Percentiles rank a stretch among this genome's conserved stretches.
These are phyloP conservation scores for Kregervanrija delftensis DNA, from an alignment of 805 yeast genomes.

Conservation along the genomic window DNA sequence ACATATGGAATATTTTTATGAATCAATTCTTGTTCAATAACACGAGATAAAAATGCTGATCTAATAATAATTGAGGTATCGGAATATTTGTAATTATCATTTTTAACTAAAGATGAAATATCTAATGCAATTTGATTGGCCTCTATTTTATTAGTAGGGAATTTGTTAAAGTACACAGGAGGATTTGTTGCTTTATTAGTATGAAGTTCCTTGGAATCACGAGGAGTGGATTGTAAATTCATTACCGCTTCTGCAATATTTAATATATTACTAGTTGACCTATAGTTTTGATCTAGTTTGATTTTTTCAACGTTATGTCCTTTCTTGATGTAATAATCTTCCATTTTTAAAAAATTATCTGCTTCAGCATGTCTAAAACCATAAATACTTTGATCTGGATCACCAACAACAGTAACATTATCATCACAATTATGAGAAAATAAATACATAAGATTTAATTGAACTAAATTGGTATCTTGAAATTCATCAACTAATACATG, in stretches of 20 bases:
- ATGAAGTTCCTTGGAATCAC: constrained; percentile 36
- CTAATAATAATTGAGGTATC: constrained; percentile 74
- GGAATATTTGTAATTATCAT: constrained; percentile 37
- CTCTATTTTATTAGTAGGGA: constrained; percentile 42
- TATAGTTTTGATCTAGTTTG: constrained; percentile 63
- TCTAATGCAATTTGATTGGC: constrained; percentile 53
- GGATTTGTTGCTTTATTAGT: constrained; percentile 39
- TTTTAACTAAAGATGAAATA: constrained; percentile 38
- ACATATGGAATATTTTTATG: constrained; percentile 53
- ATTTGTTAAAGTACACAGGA: constrained; percentile 40
- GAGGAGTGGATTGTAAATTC: constrained; percentile 43
- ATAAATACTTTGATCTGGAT: constrained; percentile 93
- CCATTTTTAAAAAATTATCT: constrained; percentile 57
- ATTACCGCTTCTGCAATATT: constrained; percentile 58
- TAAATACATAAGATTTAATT: constrained; percentile 57
- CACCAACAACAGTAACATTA: constrained; percentile 86
- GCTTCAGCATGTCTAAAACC: constrained; percentile 78
- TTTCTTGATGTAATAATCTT: constrained; percentile 22
- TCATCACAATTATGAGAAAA: constrained; percentile 39
- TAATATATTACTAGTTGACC: constrained; percentile 69
- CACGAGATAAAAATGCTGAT: constrained; percentile 52
- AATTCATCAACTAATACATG: constrained; percentile 91
- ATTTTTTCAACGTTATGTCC: constrained; percentile 17
- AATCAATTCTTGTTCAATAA: constrained; percentile 57
- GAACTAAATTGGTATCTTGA: constrained; percentile 83